Conservation (phyloP, 2,329 filamentous ascomycete genomes). For the Massarina eburnea region DNA sequence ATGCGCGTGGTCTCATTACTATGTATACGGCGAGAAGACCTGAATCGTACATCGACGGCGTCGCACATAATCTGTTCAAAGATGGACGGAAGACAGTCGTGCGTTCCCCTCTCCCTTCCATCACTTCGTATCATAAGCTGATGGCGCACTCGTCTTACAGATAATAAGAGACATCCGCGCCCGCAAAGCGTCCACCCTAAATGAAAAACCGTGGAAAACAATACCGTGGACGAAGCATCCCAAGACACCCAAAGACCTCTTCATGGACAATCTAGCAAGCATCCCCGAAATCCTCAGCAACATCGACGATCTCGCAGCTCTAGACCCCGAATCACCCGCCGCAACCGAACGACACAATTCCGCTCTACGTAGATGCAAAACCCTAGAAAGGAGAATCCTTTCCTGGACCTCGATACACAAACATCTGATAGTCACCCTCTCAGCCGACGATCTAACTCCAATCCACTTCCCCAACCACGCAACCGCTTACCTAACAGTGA, state of each 20-base stretch:
- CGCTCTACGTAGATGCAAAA: conserved; percentile 19
- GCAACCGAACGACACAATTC: conserved; percentile 9
- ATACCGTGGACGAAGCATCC: conserved; percentile 36
- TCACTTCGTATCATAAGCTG: not conserved
- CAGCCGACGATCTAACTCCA: conserved; percentile 9
- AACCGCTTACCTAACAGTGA: conserved; percentile 19
- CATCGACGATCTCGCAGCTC: conserved; percentile 22
- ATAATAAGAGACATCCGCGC: conserved; percentile 20
- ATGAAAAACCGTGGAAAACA: conserved; percentile 37
- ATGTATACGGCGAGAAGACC: conserved; percentile 24
- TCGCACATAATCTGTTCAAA: conserved; percentile 22
- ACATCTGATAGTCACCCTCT: conserved; percentile 15
- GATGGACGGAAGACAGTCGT: conserved; percentile 19
- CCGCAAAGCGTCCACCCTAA: conserved; percentile 32
- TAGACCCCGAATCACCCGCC: not conserved
- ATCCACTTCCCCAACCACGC: conserved; percentile 19
- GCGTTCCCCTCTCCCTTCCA: not conserved
- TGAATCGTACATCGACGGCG: conserved; percentile 13
- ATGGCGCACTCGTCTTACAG: not conserved
- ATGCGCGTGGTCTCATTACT: conserved; percentile 29
- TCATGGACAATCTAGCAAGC: conserved; percentile 37
- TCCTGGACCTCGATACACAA: conserved; percentile 18
- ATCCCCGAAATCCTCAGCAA: conserved; percentile 36
- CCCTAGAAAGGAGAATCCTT: conserved; percentile 20
- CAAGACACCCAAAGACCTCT: conserved; percentile 36